phyloP scores from a whole-genome alignment of 2,329 filamentous ascomycete genomes.

The Magnaporthiopsis incrustans region DNA sequence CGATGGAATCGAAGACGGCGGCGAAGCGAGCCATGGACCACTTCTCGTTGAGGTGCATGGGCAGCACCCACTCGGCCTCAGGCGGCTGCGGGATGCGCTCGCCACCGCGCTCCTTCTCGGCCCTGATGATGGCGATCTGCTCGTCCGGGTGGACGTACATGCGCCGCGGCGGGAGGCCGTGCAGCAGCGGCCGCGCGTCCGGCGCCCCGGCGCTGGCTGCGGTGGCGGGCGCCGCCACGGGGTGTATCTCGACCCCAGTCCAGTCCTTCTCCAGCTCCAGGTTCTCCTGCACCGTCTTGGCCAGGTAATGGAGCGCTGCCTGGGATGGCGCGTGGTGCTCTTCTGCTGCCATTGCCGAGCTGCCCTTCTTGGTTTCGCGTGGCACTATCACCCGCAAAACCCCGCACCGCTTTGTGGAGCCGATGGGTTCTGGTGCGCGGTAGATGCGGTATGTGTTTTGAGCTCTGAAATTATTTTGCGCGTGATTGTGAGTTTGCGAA shows the following conservation, averaged over 20 bases:
- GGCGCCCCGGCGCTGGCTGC: slow-evolving; percentile 24
- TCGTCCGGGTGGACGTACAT: slow-evolving; percentile 78
- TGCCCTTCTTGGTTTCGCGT: neutral
- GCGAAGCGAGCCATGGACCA: slow-evolving; percentile 62
- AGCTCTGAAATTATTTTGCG: neutral
- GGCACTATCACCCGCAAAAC: neutral
- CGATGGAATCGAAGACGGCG: slow-evolving; percentile 59
- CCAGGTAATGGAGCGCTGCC: slow-evolving; percentile 30
- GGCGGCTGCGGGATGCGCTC: slow-evolving; percentile 39
- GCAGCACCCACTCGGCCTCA: slow-evolving; percentile 69
- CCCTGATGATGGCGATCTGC: slow-evolving; percentile 63
- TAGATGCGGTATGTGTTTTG: neutral
- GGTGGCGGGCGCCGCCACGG: slow-evolving; percentile 26
- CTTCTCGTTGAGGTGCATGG: slow-evolving; percentile 64
- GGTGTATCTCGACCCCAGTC: slow-evolving; percentile 51
- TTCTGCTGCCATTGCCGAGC: slow-evolving; percentile 6
- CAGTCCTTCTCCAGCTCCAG: slow-evolving; percentile 70
- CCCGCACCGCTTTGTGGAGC: neutral
- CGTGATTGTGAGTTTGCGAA: too few relatives aligned
- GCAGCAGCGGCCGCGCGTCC: slow-evolving; percentile 53
- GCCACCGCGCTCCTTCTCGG: slow-evolving; percentile 41
- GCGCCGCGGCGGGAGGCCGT: slow-evolving; percentile 63
- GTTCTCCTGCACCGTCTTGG: slow-evolving; percentile 58
- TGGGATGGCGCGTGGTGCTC: slow-evolving; percentile 10
- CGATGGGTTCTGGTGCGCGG: neutral